These are phyloP conservation scores for Pontederia paniculata DNA, from an alignment of 176 grass and related monocot species.

Conservation along the genomic window DNA sequence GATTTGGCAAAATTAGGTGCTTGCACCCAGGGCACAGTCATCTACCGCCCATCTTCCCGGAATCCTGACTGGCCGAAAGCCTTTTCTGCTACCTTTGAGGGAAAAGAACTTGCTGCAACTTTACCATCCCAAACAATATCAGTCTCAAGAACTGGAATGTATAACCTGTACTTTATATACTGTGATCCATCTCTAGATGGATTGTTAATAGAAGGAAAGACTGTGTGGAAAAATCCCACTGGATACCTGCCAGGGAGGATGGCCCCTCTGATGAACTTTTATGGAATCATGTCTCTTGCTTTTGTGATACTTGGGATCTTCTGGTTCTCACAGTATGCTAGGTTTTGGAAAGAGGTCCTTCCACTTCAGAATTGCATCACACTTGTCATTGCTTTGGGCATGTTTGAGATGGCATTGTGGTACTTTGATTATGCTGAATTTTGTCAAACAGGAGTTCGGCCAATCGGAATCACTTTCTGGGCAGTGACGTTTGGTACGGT, in stretches of 20 bases:
- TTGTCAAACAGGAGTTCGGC: constrained; percentile 68
- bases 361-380: constrained; percentile 99
- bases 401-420: constrained; percentile 98
- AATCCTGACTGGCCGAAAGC: constrained; percentile 80
- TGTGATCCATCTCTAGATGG: constrained; percentile 61
- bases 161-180: constrained; percentile 97
- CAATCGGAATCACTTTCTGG: constrained; percentile 94
- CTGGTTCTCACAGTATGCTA: constrained; percentile 98
- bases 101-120: constrained; percentile 55
- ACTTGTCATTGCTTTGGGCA: constrained; percentile 86
- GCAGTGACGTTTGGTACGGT: constrained; percentile 87
- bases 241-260: constrained; percentile 93
- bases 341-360: constrained; percentile 92
- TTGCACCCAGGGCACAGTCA: constrained; percentile 70
- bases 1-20: constrained; percentile 91
- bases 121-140: constrained; percentile 56
- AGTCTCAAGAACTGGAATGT: constrained; percentile 84
- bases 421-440: constrained; percentile 99
- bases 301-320: constrained; percentile 75
- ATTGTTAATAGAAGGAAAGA: constrained; percentile 84
- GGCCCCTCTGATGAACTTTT: constrained; percentile 95
- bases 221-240: constrained; percentile 94
- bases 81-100: constrained; percentile 62
- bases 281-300: constrained; percentile 86
- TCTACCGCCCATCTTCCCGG: constrained; percentile 53